These are phyloP conservation scores for Scedosporium aurantiacum DNA, from an alignment of 2,329 filamentous ascomycete species.

Conservation along the genomic window DNA sequence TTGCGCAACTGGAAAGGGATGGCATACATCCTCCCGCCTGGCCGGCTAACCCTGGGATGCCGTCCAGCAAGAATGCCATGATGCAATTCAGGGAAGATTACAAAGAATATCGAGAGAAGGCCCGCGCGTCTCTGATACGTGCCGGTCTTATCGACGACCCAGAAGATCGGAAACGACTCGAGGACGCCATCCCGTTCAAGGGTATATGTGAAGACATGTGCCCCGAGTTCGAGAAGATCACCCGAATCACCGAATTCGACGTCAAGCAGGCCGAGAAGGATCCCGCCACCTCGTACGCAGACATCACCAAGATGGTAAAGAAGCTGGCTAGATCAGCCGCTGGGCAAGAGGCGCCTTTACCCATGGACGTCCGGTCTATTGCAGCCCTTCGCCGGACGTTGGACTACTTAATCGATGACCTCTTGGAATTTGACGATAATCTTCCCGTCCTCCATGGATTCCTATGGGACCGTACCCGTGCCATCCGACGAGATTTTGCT, in stretches of 20 bases:
- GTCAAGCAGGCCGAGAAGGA: conserved; percentile 46
- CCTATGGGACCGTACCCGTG: conserved; percentile 57
- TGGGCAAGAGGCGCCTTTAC: conserved; percentile 55
- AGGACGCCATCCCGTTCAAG: conserved; percentile 55
- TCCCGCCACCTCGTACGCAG: conserved; percentile 30
- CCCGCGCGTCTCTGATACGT: conserved; percentile 45
- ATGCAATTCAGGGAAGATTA: conserved; percentile 44
- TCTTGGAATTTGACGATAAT: conserved; percentile 44
- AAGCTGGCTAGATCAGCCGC: conserved; percentile 57
- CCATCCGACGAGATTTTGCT: conserved; percentile 57
- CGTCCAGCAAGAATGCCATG: conserved; percentile 37
- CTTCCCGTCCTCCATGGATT: conserved; percentile 49
- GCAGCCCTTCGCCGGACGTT: conserved; percentile 46
- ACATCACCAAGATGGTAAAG: conserved; percentile 50
- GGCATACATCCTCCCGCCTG: conserved; percentile 42
- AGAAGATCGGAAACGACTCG: conserved; percentile 48
- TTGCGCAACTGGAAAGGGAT: conserved; percentile 41
- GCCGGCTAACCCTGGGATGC: conserved; percentile 44
- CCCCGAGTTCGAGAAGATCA: conserved; percentile 54
- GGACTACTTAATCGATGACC: conserved; percentile 50
- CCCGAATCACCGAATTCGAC: conserved; percentile 50
- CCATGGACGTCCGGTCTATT: conserved; percentile 56
- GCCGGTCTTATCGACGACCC: conserved; percentile 55
- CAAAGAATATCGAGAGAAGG: conserved; percentile 45
- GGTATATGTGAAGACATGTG: conserved; percentile 62